A percentile compares a stretch with the other conserved stretches of the same genome.
Conservation (phyloP, 371 early-diverging fungal species). For the Lichtheimia ramosa region DNA sequence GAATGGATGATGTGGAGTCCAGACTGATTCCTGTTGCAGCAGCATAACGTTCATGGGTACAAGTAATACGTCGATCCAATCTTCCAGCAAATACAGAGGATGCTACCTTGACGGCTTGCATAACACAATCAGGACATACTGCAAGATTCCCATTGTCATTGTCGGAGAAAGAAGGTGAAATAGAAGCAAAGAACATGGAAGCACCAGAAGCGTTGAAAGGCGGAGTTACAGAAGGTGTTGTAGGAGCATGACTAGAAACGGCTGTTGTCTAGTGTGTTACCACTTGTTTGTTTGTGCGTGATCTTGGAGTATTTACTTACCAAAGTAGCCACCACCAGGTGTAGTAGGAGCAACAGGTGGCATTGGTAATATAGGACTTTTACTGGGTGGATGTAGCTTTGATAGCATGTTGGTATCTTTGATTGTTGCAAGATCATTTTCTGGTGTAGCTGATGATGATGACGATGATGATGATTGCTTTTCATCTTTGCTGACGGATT, state of each 20-base stretch:
- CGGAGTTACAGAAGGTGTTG: slow-evolving; percentile 18
- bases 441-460: slow-evolving; percentile 20
- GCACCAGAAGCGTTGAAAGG: slow-evolving; percentile 31
- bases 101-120: slow-evolving; percentile 50
- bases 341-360: slow-evolving; percentile 16
- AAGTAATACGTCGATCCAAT: slow-evolving; percentile 43
- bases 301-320: slow-evolving; percentile 10
- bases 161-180: slow-evolving; percentile 17
- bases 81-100: slow-evolving; percentile 52
- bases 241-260: background rate
- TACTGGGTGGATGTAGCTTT: slow-evolving; percentile 30
- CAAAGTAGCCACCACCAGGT: slow-evolving; percentile 24
- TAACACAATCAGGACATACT: slow-evolving; percentile 46
- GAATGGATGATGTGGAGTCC: slow-evolving; percentile 35
- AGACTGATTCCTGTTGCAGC: slow-evolving; percentile 14
- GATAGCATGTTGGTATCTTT: slow-evolving; percentile 35
- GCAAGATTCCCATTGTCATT: slow-evolving; percentile 30
- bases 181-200: slow-evolving; percentile 31
- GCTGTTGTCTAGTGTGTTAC: background rate
- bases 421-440: slow-evolving; percentile 33
- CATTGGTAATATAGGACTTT: slow-evolving; percentile 17
- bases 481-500: background rate
- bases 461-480: background rate
- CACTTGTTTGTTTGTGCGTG: too few relatives aligned
- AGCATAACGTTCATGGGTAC: slow-evolving; percentile 38